Evolutionary conservation across 2,329 filamentous ascomycete species (phyloP).

Genomic region (Gnomoniopsis sp.): DNA sequence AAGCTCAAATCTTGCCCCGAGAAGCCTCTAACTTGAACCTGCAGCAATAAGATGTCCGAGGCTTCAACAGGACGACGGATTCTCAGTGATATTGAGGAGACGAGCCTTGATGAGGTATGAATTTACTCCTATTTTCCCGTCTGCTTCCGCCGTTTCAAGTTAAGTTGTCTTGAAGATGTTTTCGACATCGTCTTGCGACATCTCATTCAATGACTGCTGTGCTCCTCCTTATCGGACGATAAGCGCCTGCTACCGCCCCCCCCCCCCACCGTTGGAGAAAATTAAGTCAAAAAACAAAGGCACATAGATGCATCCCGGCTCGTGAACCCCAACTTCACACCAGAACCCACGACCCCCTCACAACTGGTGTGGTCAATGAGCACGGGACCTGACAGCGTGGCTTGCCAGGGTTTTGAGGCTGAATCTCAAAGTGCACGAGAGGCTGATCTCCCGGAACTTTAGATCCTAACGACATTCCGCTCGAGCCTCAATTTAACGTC

Average conservation of each 20-base stretch:
- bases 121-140: slow-evolving; percentile 3
- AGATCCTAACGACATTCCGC: slow-evolving; percentile 27
- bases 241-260: slow-evolving; percentile 15
- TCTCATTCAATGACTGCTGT: not conserved
- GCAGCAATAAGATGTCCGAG: slow-evolving; percentile 28
- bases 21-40: not conserved
- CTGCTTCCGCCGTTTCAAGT: not conserved
- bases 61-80: slow-evolving; percentile 44
- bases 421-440: not conserved
- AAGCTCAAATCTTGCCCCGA: not conserved
- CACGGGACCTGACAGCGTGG: not conserved
- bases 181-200: not conserved
- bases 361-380: not conserved
- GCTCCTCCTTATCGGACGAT: slow-evolving; percentile 16
- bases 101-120: slow-evolving; percentile 56
- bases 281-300: not conserved
- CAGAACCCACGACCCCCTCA: not conserved
- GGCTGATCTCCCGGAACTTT: slow-evolving; percentile 12
- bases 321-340: slow-evolving; percentile 16
- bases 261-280: not conserved
- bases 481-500: slow-evolving; percentile 19
- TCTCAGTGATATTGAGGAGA: slow-evolving; percentile 54
- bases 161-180: slow-evolving; percentile 16
- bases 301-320: slow-evolving; percentile 12
- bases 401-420: not conserved